These are phyloP conservation scores for Coemansia sp. DNA, from an alignment of 192 early-diverging fungal genomes.

Conservation along the genomic window DNA sequence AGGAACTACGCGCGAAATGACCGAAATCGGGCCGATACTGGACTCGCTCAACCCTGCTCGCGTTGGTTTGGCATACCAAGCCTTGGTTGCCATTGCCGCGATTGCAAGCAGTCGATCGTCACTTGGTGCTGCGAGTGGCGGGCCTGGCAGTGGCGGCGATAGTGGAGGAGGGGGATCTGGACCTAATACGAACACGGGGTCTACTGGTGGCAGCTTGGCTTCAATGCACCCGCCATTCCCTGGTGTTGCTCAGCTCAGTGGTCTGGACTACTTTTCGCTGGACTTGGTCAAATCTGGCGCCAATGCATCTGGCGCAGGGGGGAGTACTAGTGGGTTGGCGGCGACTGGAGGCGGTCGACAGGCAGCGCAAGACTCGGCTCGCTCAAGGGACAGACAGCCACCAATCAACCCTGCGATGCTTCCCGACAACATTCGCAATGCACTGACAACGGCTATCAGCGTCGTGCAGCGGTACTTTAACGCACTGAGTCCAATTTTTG, in stretches of 20 bases:
- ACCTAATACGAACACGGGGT: not conserved
- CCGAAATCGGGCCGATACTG: conserved; percentile 43
- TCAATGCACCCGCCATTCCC: conserved; percentile 41
- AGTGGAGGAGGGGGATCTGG: not conserved
- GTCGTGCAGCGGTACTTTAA: conserved; percentile 51
- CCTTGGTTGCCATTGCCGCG: conserved; percentile 44
- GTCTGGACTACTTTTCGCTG: conserved; percentile 37
- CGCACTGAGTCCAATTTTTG: conserved; percentile 43
- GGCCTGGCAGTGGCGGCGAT: not conserved
- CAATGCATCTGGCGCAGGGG: not conserved
- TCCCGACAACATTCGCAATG: conserved; percentile 39
- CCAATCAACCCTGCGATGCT: conserved; percentile 24
- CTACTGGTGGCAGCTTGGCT: not conserved
- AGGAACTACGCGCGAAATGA: conserved; percentile 44
- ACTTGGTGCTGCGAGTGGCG: not conserved
- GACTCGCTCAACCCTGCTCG: conserved; percentile 53
- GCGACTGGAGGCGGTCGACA: not conserved
- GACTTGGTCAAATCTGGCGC: conserved; percentile 1
- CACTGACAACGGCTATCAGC: conserved; percentile 34
- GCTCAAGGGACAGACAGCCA: conserved; percentile 2
- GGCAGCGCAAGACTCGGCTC: not conserved
- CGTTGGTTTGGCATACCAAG: conserved; percentile 51
- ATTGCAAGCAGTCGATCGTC: conserved; percentile 30
- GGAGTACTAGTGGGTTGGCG: not conserved
- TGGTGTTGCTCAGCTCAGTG: conserved; percentile 45